Evolutionary conservation across 495 filamentous ascomycete genomes (phyloP).

Genomic region (Hypomontagnella monticulosa): DNA sequence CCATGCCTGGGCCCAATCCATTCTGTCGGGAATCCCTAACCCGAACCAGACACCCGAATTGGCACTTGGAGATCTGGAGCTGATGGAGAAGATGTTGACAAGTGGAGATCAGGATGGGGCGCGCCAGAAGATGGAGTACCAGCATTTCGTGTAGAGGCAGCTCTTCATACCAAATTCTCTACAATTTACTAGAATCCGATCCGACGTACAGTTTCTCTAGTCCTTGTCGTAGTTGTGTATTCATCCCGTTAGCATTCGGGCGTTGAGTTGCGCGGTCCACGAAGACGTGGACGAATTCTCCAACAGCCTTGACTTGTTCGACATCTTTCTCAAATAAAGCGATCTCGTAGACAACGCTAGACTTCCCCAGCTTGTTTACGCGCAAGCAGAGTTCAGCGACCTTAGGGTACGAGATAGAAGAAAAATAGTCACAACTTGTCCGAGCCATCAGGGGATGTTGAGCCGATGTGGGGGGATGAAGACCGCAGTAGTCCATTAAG

Average conservation of each 20-base stretch:
- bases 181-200: constrained; percentile 39
- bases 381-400: constrained; percentile 82
- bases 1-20: constrained; percentile 68
- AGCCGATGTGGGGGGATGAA: constrained; percentile 72
- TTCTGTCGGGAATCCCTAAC: constrained; percentile 61
- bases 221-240: constrained; percentile 59
- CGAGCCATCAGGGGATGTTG: constrained; percentile 86
- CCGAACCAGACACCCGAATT: constrained; percentile 69
- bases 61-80: constrained; percentile 74
- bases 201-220: constrained; percentile 54
- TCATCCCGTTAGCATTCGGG: constrained; percentile 70
- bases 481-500: constrained; percentile 79
- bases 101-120: constrained; percentile 69
- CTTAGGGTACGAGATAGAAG: constrained; percentile 82
- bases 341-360: constrained; percentile 92
- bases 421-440: constrained; percentile 85
- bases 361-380: constrained; percentile 83
- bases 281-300: constrained; percentile 89
- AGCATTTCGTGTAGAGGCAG: constrained; percentile 33
- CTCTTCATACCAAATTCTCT: background rate
- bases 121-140: constrained; percentile 49
- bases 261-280: constrained; percentile 77
- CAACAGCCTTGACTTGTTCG: constrained; percentile 83
- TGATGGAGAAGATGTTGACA: constrained; percentile 71
- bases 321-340: constrained; percentile 82